phyloP scores from a whole-genome alignment of 192 early-diverging fungal genomes.

The Coemansia sp. region DNA sequence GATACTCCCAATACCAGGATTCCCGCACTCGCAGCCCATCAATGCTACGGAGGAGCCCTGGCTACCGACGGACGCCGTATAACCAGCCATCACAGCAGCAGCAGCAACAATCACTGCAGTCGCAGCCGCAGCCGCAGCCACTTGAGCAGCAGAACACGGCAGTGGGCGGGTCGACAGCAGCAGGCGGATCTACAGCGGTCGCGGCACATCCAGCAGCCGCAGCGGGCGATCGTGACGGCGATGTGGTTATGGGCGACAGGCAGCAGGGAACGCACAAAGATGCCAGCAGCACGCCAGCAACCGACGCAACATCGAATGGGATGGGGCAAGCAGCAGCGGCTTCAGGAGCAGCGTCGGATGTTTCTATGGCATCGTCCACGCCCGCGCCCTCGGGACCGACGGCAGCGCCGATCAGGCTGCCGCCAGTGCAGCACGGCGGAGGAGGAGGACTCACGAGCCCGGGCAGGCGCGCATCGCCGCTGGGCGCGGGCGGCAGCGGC shows the following conservation, averaged over 20 bases:
- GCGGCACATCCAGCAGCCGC: not conserved
- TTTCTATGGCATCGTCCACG: constrained; percentile 7
- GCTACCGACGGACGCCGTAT: constrained; percentile 5
- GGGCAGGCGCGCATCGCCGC: constrained; percentile 7
- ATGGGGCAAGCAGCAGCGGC: constrained; percentile 1
- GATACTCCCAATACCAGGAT: constrained; percentile 14
- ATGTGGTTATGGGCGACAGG: constrained; percentile 24
- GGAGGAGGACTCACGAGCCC: constrained; percentile 8
- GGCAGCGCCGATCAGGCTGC: constrained; percentile 39
- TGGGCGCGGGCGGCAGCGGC: not conserved
- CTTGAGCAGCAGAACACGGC: not conserved
- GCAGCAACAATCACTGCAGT: not conserved
- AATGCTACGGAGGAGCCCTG: constrained; percentile 10
- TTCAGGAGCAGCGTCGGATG: not conserved
- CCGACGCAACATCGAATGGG: not conserved
- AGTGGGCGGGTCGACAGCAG: too few species aligned
- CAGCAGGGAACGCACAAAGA: not conserved
- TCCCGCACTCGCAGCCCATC: constrained; percentile 28
- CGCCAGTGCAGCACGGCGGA: constrained; percentile 39
- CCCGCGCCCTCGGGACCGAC: constrained; percentile 33
- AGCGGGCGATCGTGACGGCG: constrained; percentile 24
- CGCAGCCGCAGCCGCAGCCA: not conserved
- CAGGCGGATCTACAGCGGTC: not conserved
- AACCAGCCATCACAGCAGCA: constrained; percentile 6
- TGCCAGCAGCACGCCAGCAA: not conserved